These are phyloP conservation scores for Aspergillus sp. DNA, from an alignment of 2,329 filamentous ascomycete genomes.

Conservation along the genomic window DNA sequence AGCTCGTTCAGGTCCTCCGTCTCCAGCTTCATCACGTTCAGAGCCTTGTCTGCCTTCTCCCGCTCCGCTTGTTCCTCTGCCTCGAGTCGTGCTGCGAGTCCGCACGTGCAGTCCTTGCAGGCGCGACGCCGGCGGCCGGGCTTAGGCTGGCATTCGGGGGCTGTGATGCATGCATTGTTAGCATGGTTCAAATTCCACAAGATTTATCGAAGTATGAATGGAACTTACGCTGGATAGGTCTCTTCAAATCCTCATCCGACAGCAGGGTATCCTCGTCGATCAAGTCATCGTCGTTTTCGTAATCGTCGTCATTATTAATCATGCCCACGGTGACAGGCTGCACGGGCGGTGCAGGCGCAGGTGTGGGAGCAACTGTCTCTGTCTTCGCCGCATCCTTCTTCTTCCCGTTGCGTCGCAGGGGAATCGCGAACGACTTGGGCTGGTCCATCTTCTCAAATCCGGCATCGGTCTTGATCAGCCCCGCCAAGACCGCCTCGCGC, in stretches of 20 bases:
- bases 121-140: conserved; percentile 77
- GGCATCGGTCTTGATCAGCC: conserved; percentile 64
- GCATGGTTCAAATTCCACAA: background rate
- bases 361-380: background rate
- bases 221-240: conserved; percentile 76
- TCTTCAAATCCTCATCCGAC: conserved; percentile 78
- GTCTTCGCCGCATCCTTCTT: conserved; percentile 48
- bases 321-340: conserved; percentile 14
- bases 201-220: background rate
- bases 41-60: conserved; percentile 61
- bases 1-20: conserved; percentile 80
- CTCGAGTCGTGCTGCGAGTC: conserved; percentile 79
- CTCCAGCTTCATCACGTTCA: conserved; percentile 63
- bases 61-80: conserved; percentile 78
- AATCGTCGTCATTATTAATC: conserved; percentile 13
- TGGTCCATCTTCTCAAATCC: conserved; percentile 74
- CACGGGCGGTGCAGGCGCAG: conserved; percentile 3
- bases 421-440: conserved; percentile 56
- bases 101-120: conserved; percentile 98
- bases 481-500: conserved; percentile 78
- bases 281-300: conserved; percentile 22
- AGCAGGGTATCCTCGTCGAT: conserved; percentile 64
- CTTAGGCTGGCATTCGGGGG: conserved; percentile 84
- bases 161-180: conserved; percentile 46
- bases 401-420: conserved; percentile 66